Evolutionary conservation across 371 early-diverging fungal genomes (phyloP), one percentile per base, ranked within the genome.

Genomic region (Apophysomyces elegans): DNA sequence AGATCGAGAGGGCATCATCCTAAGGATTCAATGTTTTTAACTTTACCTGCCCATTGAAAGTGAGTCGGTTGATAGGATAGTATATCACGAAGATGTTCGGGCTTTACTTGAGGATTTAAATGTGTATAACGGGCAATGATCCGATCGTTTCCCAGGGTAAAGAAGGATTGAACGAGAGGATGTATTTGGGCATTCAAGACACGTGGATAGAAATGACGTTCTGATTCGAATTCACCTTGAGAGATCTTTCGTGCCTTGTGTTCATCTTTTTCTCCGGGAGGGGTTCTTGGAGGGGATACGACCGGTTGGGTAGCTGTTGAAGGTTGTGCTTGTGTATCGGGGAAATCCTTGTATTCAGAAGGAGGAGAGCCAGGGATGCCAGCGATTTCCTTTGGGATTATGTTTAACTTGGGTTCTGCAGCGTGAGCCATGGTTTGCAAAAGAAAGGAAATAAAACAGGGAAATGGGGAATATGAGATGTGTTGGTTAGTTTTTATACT

Each of bases 111-210:
- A 13, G 96, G 96, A 68, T 95, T 95, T 72, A 96, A 71, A 70
- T 96, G 96, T 36, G 91, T 90, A 72, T 94, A 96, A 38, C 96
- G 80, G 7, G 93, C 92, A 65, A 96, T 86, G 65, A 96, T 95
- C 18, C 96, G 84, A 63, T 95, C 95, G 70, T 96, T 95, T 35
- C 95, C 96, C 45, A 96, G 79, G 1, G 90, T 84, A 61, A 96
- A 91, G 77, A 96, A 96, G 37, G 89, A 90, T 37, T 91, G 87
- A 35, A 96, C 93, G 61, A 95, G 80, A 1, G 90, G 93, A 74
- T 96, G 96, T 61, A 96, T 94, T 71, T 90, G 89, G 3, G 96
- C 95, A 76, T 95, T 96, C 56, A 96, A 75, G 0, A 95, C 96
- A 16, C 96, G 88, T 7, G 96, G 96, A 74, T 96, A 96, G 77